Evolutionary conservation across 495 filamentous ascomycete species (phyloP).

Genomic region (Geoglossum glabrum): DNA sequence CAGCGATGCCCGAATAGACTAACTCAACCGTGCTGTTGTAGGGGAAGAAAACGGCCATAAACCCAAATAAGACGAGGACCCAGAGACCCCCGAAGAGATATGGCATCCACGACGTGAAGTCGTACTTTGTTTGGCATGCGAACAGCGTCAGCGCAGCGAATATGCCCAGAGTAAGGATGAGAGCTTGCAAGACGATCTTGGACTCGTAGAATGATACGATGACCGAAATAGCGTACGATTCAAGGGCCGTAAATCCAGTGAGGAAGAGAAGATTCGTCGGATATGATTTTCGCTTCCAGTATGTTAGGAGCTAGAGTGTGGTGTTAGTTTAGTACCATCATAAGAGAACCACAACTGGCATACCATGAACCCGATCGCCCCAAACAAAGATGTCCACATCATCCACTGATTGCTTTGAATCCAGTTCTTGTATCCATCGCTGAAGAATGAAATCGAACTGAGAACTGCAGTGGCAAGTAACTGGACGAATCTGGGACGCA

Average conservation of each 20-base stretch:
- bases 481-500: conserved; percentile 48
- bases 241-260: conserved; percentile 69
- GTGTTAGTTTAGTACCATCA: background rate
- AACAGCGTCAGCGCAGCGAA: conserved; percentile 87
- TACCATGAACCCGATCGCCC: conserved; percentile 54
- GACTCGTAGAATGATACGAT: conserved; percentile 73
- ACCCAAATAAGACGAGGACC: conserved; percentile 79
- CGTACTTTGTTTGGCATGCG: conserved; percentile 94
- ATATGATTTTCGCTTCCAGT: conserved; percentile 96
- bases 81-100: conserved; percentile 83
- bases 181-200: conserved; percentile 69
- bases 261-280: conserved; percentile 89
- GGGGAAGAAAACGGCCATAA: conserved; percentile 74
- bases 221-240: conserved; percentile 86
- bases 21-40: conserved; percentile 59
- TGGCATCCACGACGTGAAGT: conserved; percentile 92
- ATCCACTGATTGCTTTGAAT: conserved; percentile 69
- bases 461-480: conserved; percentile 67
- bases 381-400: conserved; percentile 68
- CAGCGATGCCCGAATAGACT: conserved; percentile 57
- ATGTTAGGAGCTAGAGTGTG: conserved; percentile 41
- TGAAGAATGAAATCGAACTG: conserved; percentile 71
- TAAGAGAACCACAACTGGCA: background rate
- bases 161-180: conserved; percentile 76
- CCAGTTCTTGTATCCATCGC: conserved; percentile 58